A percentile compares a stretch with the other conserved stretches of the same genome.
These are phyloP conservation scores for Amorphotheca resinae DNA, from an alignment of 495 filamentous ascomycete genomes.

Conservation along the genomic window DNA sequence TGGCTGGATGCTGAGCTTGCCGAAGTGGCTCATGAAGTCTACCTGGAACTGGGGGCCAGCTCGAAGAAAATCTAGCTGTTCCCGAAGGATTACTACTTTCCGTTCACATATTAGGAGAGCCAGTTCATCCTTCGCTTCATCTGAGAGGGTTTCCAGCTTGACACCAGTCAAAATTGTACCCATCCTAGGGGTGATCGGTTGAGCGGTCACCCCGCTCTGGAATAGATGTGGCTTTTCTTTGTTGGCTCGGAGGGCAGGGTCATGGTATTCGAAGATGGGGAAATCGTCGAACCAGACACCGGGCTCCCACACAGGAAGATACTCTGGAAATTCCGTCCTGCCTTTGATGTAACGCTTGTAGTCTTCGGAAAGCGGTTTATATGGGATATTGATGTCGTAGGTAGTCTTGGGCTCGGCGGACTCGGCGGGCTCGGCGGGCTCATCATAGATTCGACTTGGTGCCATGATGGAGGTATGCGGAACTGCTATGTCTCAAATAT, in stretches of 20 bases:
- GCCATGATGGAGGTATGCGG: too few species aligned
- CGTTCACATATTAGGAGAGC: conserved; percentile 31
- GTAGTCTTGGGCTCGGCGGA: conserved; percentile 7
- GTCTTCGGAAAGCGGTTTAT: conserved; percentile 5
- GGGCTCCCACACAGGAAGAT: conserved; percentile 26
- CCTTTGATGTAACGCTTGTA: conserved; percentile 9
- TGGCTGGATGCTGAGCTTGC: conserved; percentile 48
- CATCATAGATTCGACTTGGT: conserved; percentile 11
- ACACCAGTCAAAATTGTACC: conserved; percentile 33
- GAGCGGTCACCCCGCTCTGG: conserved; percentile 14
- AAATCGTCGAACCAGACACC: conserved; percentile 21
- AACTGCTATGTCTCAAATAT: too few species aligned
- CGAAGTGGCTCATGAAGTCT: conserved; percentile 44
- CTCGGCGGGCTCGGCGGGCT: conserved; percentile 1
- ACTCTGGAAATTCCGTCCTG: conserved; percentile 23
- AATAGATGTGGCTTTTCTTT: conserved; percentile 25
- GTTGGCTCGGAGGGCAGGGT: conserved; percentile 28
- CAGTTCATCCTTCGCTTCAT: conserved; percentile 28
- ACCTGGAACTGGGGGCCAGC: conserved; percentile 35
- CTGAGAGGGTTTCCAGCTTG: conserved; percentile 29
- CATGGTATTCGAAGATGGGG: conserved; percentile 24
- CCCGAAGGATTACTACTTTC: conserved; percentile 30
- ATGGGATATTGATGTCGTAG: conserved; percentile 17
- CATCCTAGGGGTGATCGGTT: conserved; percentile 39
- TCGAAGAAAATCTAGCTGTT: conserved; percentile 28